These are phyloP conservation scores for Mucor indicus DNA, from an alignment of 371 early-diverging fungal genomes.

Conservation along the genomic window DNA sequence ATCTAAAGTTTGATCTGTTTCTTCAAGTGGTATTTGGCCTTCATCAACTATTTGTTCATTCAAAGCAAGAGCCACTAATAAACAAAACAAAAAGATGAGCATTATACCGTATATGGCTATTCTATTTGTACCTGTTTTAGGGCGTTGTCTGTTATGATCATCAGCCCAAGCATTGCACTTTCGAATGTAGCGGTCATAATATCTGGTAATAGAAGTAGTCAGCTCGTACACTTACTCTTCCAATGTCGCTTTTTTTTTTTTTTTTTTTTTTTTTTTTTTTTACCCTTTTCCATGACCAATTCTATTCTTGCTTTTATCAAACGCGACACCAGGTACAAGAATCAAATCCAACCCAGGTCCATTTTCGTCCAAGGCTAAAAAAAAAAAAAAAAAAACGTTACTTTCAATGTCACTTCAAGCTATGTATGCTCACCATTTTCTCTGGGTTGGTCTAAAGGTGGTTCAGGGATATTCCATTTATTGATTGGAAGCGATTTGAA, in stretches of 20 bases:
- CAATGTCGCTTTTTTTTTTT: background rate
- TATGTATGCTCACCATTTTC: conserved; percentile 47
- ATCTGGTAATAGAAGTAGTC: conserved; percentile 13
- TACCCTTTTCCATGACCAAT: conserved; percentile 78
- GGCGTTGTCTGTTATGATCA: conserved; percentile 10
- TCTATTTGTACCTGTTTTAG: conserved; percentile 28
- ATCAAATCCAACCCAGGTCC: conserved; percentile 62
- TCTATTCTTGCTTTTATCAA: conserved; percentile 59
- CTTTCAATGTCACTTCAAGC: too few relatives aligned
- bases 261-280: background rate
- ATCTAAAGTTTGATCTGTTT: conserved; percentile 40
- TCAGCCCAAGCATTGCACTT: conserved; percentile 31
- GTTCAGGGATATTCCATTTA: conserved; percentile 70
- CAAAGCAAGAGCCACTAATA: conserved; percentile 56
- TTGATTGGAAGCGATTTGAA: conserved; percentile 60
- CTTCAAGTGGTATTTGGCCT: conserved; percentile 36
- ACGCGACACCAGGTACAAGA: conserved; percentile 67
- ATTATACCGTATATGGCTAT: background rate
- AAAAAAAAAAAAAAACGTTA: conserved; percentile 29
- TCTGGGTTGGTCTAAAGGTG: conserved; percentile 44
- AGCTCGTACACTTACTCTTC: background rate
- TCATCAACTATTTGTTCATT: conserved; percentile 52
- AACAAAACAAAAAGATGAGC: background rate
- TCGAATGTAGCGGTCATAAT: conserved; percentile 42
- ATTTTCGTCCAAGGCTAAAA: conserved; percentile 51